These are phyloP conservation scores for Pleurotus tuber-regium DNA, from an alignment of 768 basidiomycete species.

Conservation along the genomic window DNA sequence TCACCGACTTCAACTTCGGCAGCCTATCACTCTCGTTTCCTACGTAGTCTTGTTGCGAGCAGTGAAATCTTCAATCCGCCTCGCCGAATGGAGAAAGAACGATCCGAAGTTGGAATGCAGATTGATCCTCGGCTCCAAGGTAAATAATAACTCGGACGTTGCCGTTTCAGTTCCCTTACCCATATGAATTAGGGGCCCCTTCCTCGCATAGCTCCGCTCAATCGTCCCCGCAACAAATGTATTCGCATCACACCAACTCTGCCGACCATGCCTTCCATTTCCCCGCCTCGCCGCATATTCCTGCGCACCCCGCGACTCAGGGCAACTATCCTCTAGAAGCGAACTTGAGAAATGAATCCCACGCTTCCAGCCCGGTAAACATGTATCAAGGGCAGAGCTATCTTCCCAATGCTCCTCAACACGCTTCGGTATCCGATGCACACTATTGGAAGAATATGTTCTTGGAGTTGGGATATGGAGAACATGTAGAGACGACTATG, in stretches of 20 bases:
- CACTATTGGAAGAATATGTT: constrained; percentile 78
- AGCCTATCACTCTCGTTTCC: constrained; percentile 78
- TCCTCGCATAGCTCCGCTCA: constrained; percentile 23
- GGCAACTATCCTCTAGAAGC: constrained; percentile 1
- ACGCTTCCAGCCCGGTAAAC: not conserved
- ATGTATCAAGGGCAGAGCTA: constrained; percentile 23
- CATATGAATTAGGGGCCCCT: constrained; percentile 10
- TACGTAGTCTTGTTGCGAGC: constrained; percentile 58
- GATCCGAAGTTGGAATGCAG: constrained; percentile 36
- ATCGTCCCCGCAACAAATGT: constrained; percentile 30
- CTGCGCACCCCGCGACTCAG: constrained; percentile 4
- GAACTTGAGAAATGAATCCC: not conserved
- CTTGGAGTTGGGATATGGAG: constrained; percentile 68
- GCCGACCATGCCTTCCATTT: constrained; percentile 40
- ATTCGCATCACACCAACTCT: constrained; percentile 28
- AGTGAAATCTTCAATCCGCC: constrained; percentile 52
- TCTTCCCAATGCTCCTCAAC: constrained; percentile 35
- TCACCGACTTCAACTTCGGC: constrained; percentile 63
- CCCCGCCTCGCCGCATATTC: constrained; percentile 32
- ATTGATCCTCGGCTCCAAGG: constrained; percentile 59
- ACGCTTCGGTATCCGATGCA: constrained; percentile 58
- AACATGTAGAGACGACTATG: constrained; percentile 31
- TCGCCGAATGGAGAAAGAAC: constrained; percentile 40
- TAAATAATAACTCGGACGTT: constrained; percentile 24
- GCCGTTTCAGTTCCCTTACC: constrained; percentile 11